phyloP scores from a whole-genome alignment of 2,329 filamentous ascomycete genomes.

The Aureobasidium sp. region DNA sequence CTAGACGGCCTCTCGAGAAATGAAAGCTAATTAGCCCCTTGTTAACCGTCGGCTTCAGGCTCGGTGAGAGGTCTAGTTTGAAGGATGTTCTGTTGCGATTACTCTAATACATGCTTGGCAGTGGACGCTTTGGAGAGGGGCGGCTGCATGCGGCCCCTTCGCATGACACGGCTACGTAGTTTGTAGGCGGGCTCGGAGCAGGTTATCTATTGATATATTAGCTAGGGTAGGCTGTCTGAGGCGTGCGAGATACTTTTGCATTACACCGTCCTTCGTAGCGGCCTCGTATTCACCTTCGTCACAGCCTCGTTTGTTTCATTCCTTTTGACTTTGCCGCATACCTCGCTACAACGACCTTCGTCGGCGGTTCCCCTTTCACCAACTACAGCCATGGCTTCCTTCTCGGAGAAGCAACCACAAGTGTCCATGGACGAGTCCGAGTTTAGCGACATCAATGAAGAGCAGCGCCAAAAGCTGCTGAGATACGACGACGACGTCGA shows the following conservation, averaged over 20 bases:
- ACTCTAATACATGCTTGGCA: not conserved
- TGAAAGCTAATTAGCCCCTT: slow-evolving; percentile 9
- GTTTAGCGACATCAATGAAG: not conserved
- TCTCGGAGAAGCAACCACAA: slow-evolving; percentile 6
- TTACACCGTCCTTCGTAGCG: slow-evolving; percentile 1
- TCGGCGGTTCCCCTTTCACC: not conserved
- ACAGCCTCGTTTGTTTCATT: not conserved
- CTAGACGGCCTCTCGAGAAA: not conserved
- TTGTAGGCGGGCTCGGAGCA: not conserved
- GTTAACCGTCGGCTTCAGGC: not conserved
- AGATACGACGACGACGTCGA: slow-evolving; percentile 8
- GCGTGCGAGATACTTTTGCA: slow-evolving; percentile 2
- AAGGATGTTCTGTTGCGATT: not conserved
- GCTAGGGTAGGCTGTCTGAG: slow-evolving; percentile 1
- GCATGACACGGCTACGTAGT: not conserved
- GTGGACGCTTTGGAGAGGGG: not conserved
- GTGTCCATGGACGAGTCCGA: slow-evolving; percentile 5
- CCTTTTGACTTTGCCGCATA: not conserved
- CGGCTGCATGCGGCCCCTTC: slow-evolving; percentile 5
- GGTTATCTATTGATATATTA: slow-evolving; percentile 11
- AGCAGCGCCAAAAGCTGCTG: slow-evolving; percentile 9
- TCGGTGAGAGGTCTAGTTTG: not conserved
- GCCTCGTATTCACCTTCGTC: not conserved
- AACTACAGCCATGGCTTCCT: slow-evolving; percentile 4
- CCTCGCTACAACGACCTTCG: not conserved